Percentiles rank a stretch among this genome's conserved stretches.
phyloP scores from a whole-genome alignment of 2,329 filamentous ascomycete species.

The Nigrospora osmanthi region DNA sequence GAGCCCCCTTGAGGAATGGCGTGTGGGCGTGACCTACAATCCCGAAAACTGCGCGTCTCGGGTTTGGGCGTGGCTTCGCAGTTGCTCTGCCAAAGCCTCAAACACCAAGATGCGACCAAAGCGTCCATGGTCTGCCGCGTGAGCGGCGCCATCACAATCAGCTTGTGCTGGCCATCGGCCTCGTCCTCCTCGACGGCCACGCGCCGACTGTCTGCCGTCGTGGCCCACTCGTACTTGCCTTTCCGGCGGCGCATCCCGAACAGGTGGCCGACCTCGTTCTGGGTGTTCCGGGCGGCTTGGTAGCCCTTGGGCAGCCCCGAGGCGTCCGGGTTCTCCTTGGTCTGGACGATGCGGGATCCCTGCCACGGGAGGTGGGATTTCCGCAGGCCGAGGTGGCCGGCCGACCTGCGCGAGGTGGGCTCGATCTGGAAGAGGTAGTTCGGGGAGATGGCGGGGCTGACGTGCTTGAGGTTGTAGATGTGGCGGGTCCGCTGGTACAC shows the following conservation, averaged over 20 bases:
- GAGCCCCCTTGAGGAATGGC: too few species aligned
- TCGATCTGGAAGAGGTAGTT: not conserved
- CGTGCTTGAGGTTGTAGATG: not conserved
- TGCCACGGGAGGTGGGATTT: not conserved
- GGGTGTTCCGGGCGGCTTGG: not conserved
- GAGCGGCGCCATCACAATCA: not conserved
- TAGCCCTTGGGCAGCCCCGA: not conserved
- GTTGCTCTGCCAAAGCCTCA: not conserved
- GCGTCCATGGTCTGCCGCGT: conserved; percentile 1
- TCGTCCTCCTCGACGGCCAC: not conserved
- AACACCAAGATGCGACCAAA: not conserved
- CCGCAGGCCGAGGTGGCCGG: not conserved
- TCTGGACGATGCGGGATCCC: not conserved
- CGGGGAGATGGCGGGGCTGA: not conserved
- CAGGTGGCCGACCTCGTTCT: not conserved
- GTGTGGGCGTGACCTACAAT: too few species aligned
- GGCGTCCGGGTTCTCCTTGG: not conserved
- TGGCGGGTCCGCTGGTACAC: not conserved
- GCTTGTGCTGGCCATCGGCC: not conserved
- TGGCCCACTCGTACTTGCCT: not conserved
- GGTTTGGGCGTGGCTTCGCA: too few species aligned
- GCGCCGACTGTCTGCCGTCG: not conserved
- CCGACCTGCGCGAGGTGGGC: not conserved
- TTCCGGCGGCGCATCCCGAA: not conserved
- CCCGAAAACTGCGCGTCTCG: too few species aligned